Conservation (phyloP, 192 early-diverging fungal genomes). For the Rhizoclosmatium sp. region DNA sequence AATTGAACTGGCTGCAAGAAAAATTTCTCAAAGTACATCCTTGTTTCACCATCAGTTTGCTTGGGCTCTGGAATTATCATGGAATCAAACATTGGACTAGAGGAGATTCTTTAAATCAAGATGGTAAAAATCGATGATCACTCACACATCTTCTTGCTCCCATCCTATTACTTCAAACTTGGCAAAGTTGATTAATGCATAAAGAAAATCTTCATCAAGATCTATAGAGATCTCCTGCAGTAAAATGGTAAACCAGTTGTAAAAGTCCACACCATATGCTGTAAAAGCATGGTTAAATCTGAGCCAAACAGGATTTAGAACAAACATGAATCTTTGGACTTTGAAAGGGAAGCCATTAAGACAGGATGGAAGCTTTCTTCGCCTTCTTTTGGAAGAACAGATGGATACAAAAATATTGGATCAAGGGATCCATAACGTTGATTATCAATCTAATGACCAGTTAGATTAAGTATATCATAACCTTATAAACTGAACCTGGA, state of each 20-base stretch:
- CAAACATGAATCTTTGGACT: constrained; percentile 87
- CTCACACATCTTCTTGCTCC: constrained; percentile 53
- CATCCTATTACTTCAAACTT: constrained; percentile 77
- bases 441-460: constrained; percentile 82
- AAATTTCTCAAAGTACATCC: constrained; percentile 94
- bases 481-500: constrained; percentile 60
- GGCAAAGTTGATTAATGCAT: constrained; percentile 84
- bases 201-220: constrained; percentile 92
- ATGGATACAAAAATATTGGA: constrained; percentile 95
- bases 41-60: constrained; percentile 69
- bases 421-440: constrained; percentile 86
- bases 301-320: constrained; percentile 9
- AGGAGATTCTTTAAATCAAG: not conserved
- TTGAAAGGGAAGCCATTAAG: constrained; percentile 67
- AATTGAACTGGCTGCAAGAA: constrained; percentile 93
- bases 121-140: not conserved
- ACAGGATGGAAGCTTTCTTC: constrained; percentile 75
- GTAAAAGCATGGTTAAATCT: constrained; percentile 8
- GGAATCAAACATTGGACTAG: constrained; percentile 46
- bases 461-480: constrained; percentile 5
- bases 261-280: constrained; percentile 95
- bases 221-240: constrained; percentile 94
- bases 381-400: constrained; percentile 77
- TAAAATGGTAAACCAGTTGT: constrained; percentile 91
- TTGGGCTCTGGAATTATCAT: constrained; percentile 77